Evolutionary conservation across 202 grass and related monocot genomes (phyloP), one percentile per base, ranked within the genome.

Genomic region (Zoysia matrella): DNA sequence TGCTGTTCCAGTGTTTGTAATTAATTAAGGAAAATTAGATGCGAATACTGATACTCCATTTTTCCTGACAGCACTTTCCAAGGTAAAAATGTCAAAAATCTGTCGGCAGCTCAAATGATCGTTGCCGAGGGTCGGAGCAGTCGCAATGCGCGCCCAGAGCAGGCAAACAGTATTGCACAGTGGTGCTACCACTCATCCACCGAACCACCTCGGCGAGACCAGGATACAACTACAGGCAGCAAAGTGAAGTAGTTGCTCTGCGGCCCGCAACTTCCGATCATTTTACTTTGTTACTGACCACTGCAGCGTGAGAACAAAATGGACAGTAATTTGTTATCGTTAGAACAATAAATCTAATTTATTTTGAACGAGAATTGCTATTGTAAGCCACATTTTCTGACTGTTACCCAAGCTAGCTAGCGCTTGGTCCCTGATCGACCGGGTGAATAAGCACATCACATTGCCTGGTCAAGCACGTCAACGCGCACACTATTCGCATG

Each of bases 161-260:
- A 61, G 41, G 62, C 75, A 76, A 55, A 57, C 54, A 74, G 74
- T 70, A 13, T 13, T 80, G 62, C 75, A 88, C 69, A 84, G 80
- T 88, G 2, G 70, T 48, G 15, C 47, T 8, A 64, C 81, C 47
- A 56, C 43, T 7, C 73, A 36, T 61, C 68, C 52, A 56, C 44
- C 47, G 14, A 72, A 60, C 46, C 7, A 0, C 60, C 36, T 78
- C n/a, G n/a, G n/a, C 45, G 11, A 69, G 16, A 11, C 65, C 30
- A 44, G 46, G 48, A 15, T 14, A 58, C 2, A 9, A 46, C 49
- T 18, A 4, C 2, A 67, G 9, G 69, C 44, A 69, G 65, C 57
- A n/a, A 57, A 51, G 30, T 40, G 4, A 69, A 13, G 63, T 39
- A 16, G 7, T 6, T 67, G 16, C 10, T 13, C 5, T 67, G 53